Evolutionary conservation across 2,329 filamentous ascomycete species (phyloP).

Genomic region (Fusarium albosuccineum): DNA sequence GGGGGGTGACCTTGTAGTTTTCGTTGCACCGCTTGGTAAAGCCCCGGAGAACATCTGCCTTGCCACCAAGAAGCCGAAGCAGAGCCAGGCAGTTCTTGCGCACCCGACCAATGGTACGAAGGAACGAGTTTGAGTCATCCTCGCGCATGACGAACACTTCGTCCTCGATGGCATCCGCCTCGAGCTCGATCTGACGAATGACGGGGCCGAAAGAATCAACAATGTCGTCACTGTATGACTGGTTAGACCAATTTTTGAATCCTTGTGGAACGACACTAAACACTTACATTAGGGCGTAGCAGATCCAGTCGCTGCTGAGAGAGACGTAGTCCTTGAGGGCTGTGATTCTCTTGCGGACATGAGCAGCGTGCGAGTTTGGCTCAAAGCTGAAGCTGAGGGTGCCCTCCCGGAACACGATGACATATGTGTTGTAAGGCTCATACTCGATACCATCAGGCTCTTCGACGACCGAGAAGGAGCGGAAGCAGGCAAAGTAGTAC

Average conservation of each 20-base stretch:
- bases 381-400: constrained; percentile 95
- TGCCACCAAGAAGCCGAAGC: constrained; percentile 92
- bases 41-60: constrained; percentile 97
- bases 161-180: constrained; percentile 94
- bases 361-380: constrained; percentile 86
- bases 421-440: constrained; percentile 96
- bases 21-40: constrained; percentile 99
- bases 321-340: constrained; percentile 95
- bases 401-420: constrained; percentile 95
- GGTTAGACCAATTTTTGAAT: constrained; percentile 46
- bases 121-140: constrained; percentile 88
- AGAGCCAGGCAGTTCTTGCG: constrained; percentile 96
- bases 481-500: constrained; percentile 98
- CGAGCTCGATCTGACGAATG: constrained; percentile 86
- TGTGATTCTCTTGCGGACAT: constrained; percentile 91
- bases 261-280: not conserved
- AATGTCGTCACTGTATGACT: constrained; percentile 82
- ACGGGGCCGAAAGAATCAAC: constrained; percentile 95
- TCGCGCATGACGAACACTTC: constrained; percentile 92
- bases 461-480: constrained; percentile 85
- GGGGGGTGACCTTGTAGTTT: constrained; percentile 93
- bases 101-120: constrained; percentile 88
- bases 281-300: constrained; percentile 93
- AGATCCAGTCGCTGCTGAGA: constrained; percentile 97
- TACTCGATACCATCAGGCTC: constrained; percentile 86